Base-by-base conservation (phyloP, 1,284 basidiomycete genomes). In the Rhodotorula sp. region DNA sequence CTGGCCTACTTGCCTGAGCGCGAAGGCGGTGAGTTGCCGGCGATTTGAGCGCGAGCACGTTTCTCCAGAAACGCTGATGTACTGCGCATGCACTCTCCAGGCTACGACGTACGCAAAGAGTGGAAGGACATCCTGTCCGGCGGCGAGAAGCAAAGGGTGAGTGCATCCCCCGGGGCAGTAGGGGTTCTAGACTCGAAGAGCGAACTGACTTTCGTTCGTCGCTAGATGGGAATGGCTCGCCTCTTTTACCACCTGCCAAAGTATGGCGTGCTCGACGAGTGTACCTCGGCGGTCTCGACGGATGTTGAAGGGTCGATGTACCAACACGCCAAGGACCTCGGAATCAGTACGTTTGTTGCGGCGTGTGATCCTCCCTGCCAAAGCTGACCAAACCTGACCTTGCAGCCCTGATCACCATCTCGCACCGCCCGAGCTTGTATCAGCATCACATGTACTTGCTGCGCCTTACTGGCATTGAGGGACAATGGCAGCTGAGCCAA, bases 231-330 rank as follows among this genome's bases (percentile, higher is more conserved):
- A 0, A 86, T 93, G 84, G 90, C 91, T 21, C 85, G 93, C 43
- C 88, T 93, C 52, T 90, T 94, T 80, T 94, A 92, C 81, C 92
- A 93, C 80, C 82, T 84, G 58, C 93, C 93, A 1, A 87, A 87
- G 80, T 80, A 80, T 62, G 82, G 78, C 15, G 82, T 86, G 21
- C 81, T 86, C 26, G 85, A 85, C 80, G 95, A 98, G 81, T 96
- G 93, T 82, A 97, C 95, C 7, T 93, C 91, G 73, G 96, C 96
- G 1, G 94, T 99, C 10, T 97, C 93, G 15, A 93, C 92, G 68
- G 96, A 98, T 79, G 93, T 97, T 29, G 95, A 97, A 80, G 94
- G 94, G 0, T 85, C 90, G 71, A 95, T 99, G 92, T 98, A 97
- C 83, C 91, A 96, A 79, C 89, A 92, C 76, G 91, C 92, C 51